Evolutionary conservation across 495 filamentous ascomycete genomes (phyloP).

Genomic region (Penicillium pancosmium): DNA sequence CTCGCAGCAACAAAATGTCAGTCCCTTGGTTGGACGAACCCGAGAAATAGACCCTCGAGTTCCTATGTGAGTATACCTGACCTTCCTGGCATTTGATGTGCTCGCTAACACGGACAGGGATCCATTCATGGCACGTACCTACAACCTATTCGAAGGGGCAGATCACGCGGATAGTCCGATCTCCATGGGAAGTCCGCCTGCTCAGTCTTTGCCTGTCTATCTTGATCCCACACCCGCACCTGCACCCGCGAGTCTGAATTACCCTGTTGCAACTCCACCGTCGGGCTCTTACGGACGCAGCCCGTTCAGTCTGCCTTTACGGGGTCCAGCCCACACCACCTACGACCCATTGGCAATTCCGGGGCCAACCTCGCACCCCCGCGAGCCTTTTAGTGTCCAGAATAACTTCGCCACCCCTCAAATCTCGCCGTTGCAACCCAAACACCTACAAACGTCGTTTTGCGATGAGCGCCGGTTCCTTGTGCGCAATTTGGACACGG

Average conservation of each 20-base stretch:
- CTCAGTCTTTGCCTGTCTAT: neutral
- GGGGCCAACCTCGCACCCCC: neutral
- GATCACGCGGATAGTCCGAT: neutral
- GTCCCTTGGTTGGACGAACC: neutral
- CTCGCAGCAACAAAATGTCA: neutral
- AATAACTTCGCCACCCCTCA: too few species aligned
- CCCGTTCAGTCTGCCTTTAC: neutral
- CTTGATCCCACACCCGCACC: neutral
- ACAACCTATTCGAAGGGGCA: neutral
- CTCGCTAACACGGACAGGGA: neutral
- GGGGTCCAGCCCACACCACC: neutral
- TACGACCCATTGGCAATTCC: neutral
- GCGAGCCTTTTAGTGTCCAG: neutral
- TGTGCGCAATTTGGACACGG: conserved; percentile 7
- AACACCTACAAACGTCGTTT: neutral
- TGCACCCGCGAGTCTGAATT: neutral
- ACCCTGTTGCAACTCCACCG: neutral
- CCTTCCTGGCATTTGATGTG: too few species aligned
- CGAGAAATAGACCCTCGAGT: neutral
- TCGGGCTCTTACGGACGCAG: neutral
- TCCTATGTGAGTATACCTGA: neutral
- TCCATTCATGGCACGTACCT: neutral
- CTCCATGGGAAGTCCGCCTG: neutral
- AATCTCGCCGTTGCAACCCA: too few species aligned
- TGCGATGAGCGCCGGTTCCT: conserved; percentile 6